Evolutionary conservation across 2,329 filamentous ascomycete genomes (phyloP).

Genomic region (Allantophomopsis lycopodina): DNA sequence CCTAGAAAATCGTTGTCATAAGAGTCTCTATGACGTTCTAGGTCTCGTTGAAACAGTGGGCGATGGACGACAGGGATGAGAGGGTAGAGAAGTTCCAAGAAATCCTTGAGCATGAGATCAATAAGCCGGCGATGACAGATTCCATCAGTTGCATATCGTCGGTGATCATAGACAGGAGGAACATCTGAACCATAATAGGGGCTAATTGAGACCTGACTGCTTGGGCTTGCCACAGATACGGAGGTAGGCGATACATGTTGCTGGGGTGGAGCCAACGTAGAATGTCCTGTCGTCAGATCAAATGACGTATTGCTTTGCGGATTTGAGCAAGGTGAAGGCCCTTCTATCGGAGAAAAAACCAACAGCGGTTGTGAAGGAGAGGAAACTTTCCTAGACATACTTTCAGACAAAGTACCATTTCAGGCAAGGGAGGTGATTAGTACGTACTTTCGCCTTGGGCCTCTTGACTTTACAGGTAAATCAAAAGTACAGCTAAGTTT

Average conservation of each 20-base stretch:
- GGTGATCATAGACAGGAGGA: background rate
- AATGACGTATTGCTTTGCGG: background rate
- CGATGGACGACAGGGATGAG: constrained; percentile 2
- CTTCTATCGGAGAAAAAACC: too few relatives aligned
- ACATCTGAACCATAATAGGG: background rate
- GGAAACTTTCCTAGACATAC: too few relatives aligned
- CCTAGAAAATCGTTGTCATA: constrained; percentile 1
- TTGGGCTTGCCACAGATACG: background rate
- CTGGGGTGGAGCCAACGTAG: background rate
- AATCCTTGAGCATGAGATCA: constrained; percentile 1
- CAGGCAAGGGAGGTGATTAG: too few relatives aligned
- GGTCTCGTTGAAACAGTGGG: constrained; percentile 1
- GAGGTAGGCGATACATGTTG: background rate
- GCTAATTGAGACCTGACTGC: background rate
- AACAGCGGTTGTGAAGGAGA: too few relatives aligned
- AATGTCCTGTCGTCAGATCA: background rate
- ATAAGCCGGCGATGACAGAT: constrained; percentile 1
- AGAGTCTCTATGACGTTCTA: background rate
- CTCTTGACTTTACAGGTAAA: constrained; percentile 1
- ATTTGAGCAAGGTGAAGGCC: background rate
- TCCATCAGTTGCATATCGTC: background rate
- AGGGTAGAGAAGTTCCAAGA: constrained; percentile 1
- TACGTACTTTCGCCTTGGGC: background rate
- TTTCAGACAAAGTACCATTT: too few relatives aligned
- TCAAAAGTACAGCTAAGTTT: constrained; percentile 1